Percentiles rank a stretch among this genome's conserved stretches.
Conservation (phyloP, 1,284 basidiomycete genomes). For the Pseudozyma tsukubaensis region DNA sequence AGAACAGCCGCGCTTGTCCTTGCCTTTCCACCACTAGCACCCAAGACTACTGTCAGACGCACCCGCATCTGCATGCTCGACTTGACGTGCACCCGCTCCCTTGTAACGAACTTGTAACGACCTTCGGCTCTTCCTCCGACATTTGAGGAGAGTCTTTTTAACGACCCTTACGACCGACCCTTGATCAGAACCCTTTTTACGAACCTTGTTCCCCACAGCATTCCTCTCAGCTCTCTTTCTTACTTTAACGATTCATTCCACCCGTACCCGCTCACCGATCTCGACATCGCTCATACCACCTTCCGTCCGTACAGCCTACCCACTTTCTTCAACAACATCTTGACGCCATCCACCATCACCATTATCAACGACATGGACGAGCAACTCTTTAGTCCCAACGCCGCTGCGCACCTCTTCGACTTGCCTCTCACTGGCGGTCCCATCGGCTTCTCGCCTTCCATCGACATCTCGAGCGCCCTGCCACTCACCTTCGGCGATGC, state of each 20-base stretch:
- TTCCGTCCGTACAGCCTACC: not conserved
- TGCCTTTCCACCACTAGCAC: conserved; percentile 6
- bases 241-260: not conserved
- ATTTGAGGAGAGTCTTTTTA: conserved; percentile 17
- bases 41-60: conserved; percentile 2
- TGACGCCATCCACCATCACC: not conserved
- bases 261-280: conserved; percentile 3
- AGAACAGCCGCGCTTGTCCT: conserved; percentile 12
- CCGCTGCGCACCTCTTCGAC: conserved; percentile 42
- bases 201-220: not conserved
- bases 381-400: conserved; percentile 48
- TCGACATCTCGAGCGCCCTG: conserved; percentile 35
- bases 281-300: not conserved
- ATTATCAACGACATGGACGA: conserved; percentile 42
- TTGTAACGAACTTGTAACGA: conserved; percentile 51
- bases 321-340: not conserved
- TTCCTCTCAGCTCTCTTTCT: not conserved
- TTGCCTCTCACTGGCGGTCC: conserved; percentile 29
- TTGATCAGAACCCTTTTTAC: conserved; percentile 2
- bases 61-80: conserved; percentile 30
- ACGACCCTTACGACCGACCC: conserved; percentile 32
- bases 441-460: conserved; percentile 48
- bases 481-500: conserved; percentile 42
- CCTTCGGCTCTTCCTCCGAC: conserved; percentile 12
- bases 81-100: conserved; percentile 19